These are phyloP conservation scores for Cunninghamia lanceolata DNA, from an alignment of 75 land plant species.

Conservation along the genomic window DNA sequence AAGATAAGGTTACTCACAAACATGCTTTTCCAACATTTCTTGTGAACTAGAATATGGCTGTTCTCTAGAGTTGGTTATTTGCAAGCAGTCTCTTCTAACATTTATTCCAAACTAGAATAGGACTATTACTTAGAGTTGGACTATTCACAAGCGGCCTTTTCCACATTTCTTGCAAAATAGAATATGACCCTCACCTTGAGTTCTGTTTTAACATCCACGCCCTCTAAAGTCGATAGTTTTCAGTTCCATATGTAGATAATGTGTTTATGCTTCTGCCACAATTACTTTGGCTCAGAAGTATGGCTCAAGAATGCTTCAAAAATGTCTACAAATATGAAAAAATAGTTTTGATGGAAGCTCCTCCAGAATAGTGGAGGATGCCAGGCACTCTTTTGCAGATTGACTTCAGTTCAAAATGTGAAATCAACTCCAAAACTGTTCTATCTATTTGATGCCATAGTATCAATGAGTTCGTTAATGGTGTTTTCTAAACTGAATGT, in stretches of 20 bases:
- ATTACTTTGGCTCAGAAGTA: no score
- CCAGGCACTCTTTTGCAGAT: neutral
- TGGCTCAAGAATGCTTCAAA: no score
- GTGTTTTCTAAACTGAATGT: neutral
- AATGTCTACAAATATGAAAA: no score
- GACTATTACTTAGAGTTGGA: no score
- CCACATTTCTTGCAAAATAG: neutral
- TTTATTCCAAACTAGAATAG: neutral
- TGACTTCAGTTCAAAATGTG: neutral
- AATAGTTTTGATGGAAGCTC: neutral
- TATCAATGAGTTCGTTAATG: neutral
- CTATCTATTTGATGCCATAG: neutral
- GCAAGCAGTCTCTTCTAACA: neutral
- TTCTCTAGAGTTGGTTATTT: no score
- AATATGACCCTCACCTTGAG: no score
- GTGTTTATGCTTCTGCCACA: no score
- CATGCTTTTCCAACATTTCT: neutral
- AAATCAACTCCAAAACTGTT: no score
- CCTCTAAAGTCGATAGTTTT: neutral
- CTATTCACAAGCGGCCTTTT: neutral
- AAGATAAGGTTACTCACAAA: no score
- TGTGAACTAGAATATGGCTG: neutral
- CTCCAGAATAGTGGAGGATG: neutral
- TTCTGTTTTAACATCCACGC: neutral
- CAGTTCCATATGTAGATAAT: neutral